Evolutionary conservation across 2,329 filamentous ascomycete species (phyloP).

Genomic region (Cercospora sp.): DNA sequence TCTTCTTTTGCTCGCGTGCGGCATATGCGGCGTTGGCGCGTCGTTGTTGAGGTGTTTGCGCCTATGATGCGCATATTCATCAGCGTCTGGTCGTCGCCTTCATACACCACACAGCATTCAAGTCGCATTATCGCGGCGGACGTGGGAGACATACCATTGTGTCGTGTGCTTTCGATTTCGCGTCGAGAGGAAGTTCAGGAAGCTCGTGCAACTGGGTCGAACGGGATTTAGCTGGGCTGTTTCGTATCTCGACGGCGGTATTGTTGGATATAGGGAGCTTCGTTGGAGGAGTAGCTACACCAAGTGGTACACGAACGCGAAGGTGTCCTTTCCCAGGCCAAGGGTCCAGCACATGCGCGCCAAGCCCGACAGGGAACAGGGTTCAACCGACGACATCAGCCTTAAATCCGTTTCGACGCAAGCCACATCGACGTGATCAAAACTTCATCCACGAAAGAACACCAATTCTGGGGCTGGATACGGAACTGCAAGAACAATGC

Average conservation of each 20-base stretch:
- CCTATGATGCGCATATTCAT: constrained; percentile 42
- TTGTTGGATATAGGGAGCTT: neutral
- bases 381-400: neutral
- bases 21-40: constrained; percentile 77
- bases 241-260: neutral
- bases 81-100: neutral
- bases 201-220: neutral
- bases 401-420: constrained; percentile 1
- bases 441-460: neutral
- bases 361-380: constrained; percentile 4
- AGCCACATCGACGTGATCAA: neutral
- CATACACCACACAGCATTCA: too few relatives aligned
- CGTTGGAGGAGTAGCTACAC: neutral
- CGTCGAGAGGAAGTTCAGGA: neutral
- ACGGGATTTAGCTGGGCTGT: too few relatives aligned
- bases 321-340: constrained; percentile 11
- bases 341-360: constrained; percentile 8
- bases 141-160: constrained; percentile 11
- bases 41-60: constrained; percentile 82
- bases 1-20: constrained; percentile 69
- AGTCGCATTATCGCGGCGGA: neutral
- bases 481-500: neutral
- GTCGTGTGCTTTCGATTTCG: neutral
- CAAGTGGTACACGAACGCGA: constrained; percentile 1
- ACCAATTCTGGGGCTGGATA: neutral